These are phyloP conservation scores for Biancaea sappan DNA, from an alignment of 306 rosid genomes.

Conservation along the genomic window DNA sequence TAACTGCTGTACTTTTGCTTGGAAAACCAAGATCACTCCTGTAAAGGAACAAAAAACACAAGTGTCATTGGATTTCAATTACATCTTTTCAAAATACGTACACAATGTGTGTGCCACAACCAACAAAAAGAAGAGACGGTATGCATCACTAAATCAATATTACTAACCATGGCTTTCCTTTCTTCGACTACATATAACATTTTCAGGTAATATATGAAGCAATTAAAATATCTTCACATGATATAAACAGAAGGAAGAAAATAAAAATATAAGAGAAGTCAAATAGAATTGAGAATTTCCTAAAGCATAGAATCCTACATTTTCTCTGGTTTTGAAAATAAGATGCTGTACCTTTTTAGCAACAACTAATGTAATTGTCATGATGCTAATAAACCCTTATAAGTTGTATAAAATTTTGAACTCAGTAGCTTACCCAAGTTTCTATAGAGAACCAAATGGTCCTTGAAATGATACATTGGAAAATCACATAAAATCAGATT, in stretches of 20 bases:
- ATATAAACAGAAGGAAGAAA: not conserved
- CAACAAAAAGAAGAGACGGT: not conserved
- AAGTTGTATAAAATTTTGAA: not conserved
- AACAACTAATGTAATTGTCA: constrained; percentile 25
- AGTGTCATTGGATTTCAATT: constrained; percentile 33
- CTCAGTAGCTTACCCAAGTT: not conserved
- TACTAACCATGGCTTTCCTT: not conserved
- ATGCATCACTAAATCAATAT: not conserved
- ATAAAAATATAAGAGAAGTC: not conserved
- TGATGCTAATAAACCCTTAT: not conserved
- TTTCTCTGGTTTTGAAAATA: constrained; percentile 13
- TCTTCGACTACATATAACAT: not conserved
- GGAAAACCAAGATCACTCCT: constrained; percentile 70
- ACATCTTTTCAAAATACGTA: not conserved
- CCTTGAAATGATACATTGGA: constrained; percentile 19
- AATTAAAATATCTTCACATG: not conserved
- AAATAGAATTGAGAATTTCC: constrained; percentile 13
- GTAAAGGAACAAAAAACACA: constrained; percentile 34
- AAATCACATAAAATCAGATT: constrained; percentile 2
- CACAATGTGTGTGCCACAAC: not conserved
- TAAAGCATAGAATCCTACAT: constrained; percentile 16
- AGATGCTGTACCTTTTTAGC: not conserved
- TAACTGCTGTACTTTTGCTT: constrained; percentile 54
- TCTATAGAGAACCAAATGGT: constrained; percentile 12
- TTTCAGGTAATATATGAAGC: constrained; percentile 4